Conservation (phyloP, 1,284 basidiomycete species). For the Ustilago crameri region DNA sequence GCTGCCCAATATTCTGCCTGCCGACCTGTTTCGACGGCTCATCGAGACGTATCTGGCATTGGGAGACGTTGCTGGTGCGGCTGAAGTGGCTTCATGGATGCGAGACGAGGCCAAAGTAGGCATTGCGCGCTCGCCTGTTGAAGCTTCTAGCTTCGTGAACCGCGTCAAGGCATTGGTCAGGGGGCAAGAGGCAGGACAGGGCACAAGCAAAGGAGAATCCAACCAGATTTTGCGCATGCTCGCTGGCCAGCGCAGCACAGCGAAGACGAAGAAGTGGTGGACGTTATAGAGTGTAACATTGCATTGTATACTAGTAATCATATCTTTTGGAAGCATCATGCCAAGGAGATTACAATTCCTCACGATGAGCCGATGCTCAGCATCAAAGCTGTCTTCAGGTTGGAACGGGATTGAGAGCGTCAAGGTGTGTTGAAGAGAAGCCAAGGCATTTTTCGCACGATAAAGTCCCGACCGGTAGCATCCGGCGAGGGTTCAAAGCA, state of each 20-base stretch:
- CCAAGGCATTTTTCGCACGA: slow-evolving; percentile 22
- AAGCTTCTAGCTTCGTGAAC: slow-evolving; percentile 16
- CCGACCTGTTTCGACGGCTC: slow-evolving; percentile 21
- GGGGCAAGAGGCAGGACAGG: neutral
- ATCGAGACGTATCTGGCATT: slow-evolving; percentile 37
- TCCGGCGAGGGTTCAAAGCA: slow-evolving; percentile 7
- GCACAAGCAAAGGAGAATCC: slow-evolving; percentile 1
- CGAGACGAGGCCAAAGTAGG: slow-evolving; percentile 44
- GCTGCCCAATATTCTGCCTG: slow-evolving; percentile 29
- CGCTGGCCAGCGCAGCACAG: slow-evolving; percentile 36
- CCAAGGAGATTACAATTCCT: too few species aligned
- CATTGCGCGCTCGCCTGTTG: slow-evolving; percentile 4
- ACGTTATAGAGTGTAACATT: slow-evolving; percentile 5
- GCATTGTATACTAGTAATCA: neutral
- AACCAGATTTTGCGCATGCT: slow-evolving; percentile 37
- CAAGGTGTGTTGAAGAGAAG: neutral
- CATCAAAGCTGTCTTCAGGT: too few species aligned
- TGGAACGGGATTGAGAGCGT: too few species aligned
- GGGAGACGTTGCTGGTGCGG: slow-evolving; percentile 34
- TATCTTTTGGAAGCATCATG: neutral
- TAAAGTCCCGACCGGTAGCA: slow-evolving; percentile 16
- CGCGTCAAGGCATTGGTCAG: slow-evolving; percentile 33
- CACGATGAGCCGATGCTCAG: neutral
- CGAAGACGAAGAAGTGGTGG: slow-evolving; percentile 40
- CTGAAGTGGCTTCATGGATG: slow-evolving; percentile 50